These are phyloP conservation scores for Corchorus olitorius DNA, from an alignment of 345 rosid species.

Conservation along the genomic window DNA sequence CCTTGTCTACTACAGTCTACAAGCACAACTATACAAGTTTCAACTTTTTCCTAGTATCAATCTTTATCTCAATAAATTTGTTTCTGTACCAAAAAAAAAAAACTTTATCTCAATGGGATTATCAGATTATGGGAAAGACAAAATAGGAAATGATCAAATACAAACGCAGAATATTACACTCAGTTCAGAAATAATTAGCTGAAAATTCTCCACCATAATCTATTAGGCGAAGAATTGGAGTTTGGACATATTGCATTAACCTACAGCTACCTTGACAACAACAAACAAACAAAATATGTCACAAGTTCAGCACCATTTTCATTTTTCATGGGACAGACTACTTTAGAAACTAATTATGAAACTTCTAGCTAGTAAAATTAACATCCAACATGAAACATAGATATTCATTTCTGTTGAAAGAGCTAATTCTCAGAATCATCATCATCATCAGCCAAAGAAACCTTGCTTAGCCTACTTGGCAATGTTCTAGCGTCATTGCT, in stretches of 20 bases:
- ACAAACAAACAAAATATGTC: neutral
- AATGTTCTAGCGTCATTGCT: constrained; percentile 26
- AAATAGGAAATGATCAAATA: neutral
- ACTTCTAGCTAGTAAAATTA: neutral
- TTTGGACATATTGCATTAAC: neutral
- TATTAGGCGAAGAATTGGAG: neutral
- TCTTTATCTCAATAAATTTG: neutral
- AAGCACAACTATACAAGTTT: neutral
- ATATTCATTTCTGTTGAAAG: neutral
- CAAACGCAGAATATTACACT: neutral
- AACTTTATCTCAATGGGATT: neutral
- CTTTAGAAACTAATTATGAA: neutral
- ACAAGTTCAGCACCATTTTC: neutral
- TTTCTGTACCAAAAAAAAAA: too few species aligned
- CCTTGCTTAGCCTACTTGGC: constrained; percentile 48
- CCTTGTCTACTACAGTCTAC: too few species aligned
- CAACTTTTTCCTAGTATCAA: neutral
- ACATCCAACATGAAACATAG: neutral
- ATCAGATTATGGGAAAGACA: too few species aligned
- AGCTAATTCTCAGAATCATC: constrained; percentile 32
- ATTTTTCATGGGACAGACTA: neutral
- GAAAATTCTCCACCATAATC: neutral
- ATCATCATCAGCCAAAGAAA: constrained; percentile 44
- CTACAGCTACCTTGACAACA: neutral
- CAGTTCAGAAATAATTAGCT: neutral